Conservation (phyloP, 345 rosid species). For the Citrus reticulata region DNA sequence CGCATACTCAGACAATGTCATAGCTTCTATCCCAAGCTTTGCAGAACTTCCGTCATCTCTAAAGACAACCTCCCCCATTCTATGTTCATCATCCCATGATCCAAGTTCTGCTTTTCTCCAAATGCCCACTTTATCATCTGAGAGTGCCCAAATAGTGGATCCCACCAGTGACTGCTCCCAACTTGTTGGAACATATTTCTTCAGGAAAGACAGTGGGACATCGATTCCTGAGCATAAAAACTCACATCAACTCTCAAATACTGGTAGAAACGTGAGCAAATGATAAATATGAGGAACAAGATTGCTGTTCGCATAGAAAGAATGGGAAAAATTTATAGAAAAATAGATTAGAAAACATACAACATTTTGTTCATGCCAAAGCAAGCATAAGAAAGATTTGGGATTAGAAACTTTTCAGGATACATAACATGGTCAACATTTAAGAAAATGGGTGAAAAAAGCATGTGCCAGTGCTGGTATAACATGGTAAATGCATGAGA, state of each 20-base stretch:
- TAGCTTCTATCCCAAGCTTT: constrained; percentile 53
- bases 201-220: constrained; percentile 71
- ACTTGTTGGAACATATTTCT: constrained; percentile 50
- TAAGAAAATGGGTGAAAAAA: background rate
- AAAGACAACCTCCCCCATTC: constrained; percentile 68
- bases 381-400: background rate
- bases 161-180: constrained; percentile 85
- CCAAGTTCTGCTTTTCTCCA: constrained; percentile 93
- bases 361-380: background rate
- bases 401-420: background rate
- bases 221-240: constrained; percentile 54
- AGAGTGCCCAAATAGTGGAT: constrained; percentile 70
- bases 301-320: background rate
- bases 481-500: background rate
- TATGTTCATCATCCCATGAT: constrained; percentile 73
- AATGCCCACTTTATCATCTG: constrained; percentile 48
- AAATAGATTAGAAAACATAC: background rate
- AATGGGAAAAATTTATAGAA: background rate
- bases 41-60: constrained; percentile 63
- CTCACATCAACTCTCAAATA: constrained; percentile 12
- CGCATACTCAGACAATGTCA: constrained; percentile 62
- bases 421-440: background rate
- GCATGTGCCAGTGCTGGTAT: background rate
- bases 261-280: constrained; percentile 3
- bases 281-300: background rate